These are phyloP conservation scores for Candida ipomoeae DNA, from an alignment of 805 yeast species.

Conservation along the genomic window DNA sequence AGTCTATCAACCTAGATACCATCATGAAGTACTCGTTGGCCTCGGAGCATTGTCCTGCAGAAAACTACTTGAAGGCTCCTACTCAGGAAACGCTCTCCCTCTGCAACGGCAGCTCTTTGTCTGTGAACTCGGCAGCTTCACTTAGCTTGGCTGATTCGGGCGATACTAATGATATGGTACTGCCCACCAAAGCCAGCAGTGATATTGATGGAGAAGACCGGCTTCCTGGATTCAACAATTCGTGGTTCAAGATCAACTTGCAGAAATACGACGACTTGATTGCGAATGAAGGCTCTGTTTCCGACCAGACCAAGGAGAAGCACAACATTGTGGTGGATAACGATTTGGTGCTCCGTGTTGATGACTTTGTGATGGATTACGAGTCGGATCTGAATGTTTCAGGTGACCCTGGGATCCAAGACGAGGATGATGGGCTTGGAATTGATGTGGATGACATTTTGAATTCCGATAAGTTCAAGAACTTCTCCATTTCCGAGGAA, in stretches of 20 bases:
- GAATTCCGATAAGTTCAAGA: slow-evolving; percentile 36
- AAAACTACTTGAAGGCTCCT: slow-evolving; percentile 26
- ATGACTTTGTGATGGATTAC: slow-evolving; percentile 21
- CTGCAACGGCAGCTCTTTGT: slow-evolving; percentile 3
- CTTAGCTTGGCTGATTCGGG: background rate
- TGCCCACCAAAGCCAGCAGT: background rate
- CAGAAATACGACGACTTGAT: slow-evolving; percentile 32
- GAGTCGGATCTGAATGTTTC: background rate
- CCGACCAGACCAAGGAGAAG: slow-evolving; percentile 7
- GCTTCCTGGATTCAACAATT: slow-evolving; percentile 35
- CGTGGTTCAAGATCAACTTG: slow-evolving; percentile 31
- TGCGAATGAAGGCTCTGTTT: background rate
- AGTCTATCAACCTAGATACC: slow-evolving; percentile 46
- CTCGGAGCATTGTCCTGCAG: slow-evolving; percentile 57
- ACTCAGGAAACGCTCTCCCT: background rate
- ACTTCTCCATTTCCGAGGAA: slow-evolving; percentile 20
- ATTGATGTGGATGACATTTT: slow-evolving; percentile 42
- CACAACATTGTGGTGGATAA: slow-evolving; percentile 27
- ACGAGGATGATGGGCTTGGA: slow-evolving; percentile 35
- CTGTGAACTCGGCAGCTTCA: slow-evolving; percentile 4
- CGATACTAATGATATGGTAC: background rate
- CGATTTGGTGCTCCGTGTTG: background rate
- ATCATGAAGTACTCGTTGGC: slow-evolving; percentile 62
- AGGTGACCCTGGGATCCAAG: background rate
- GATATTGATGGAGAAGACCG: slow-evolving; percentile 20